phyloP scores from a whole-genome alignment of 1,139 yeast species.

The Geotrichum citri-aurantii region DNA sequence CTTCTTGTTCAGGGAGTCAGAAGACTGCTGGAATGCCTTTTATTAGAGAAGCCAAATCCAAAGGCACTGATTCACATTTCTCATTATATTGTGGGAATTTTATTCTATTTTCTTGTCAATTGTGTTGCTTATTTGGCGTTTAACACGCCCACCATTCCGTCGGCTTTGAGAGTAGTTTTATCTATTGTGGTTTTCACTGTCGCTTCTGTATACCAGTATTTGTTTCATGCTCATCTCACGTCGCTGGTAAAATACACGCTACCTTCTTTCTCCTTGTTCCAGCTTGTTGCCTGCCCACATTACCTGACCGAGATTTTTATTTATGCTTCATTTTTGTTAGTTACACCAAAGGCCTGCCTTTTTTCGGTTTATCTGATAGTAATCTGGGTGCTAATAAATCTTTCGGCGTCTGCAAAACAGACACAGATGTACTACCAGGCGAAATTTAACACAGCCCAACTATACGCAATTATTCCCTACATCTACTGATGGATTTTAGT shows the following conservation, averaged over 20 bases:
- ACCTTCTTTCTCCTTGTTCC: conserved; percentile 54
- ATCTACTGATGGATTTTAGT: neutral
- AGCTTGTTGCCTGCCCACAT: conserved; percentile 63
- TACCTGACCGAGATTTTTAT: conserved; percentile 69
- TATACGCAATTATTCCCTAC: conserved; percentile 23
- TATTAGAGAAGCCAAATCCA: conserved; percentile 42
- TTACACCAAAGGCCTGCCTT: conserved; percentile 25
- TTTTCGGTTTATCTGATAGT: conserved; percentile 6
- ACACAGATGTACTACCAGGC: conserved; percentile 48
- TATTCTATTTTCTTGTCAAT: conserved; percentile 47
- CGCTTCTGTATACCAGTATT: conserved; percentile 52
- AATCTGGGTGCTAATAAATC: conserved; percentile 58
- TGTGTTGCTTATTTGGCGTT: conserved; percentile 18
- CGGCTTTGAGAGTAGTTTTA: neutral
- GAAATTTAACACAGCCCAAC: conserved; percentile 28
- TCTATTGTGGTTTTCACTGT: conserved; percentile 35
- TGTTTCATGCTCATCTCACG: conserved; percentile 57
- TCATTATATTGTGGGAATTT: conserved; percentile 71
- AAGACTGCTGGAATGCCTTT: conserved; percentile 55
- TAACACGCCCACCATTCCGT: neutral
- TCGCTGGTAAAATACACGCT: conserved; percentile 57
- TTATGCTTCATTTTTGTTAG: conserved; percentile 42
- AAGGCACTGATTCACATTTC: conserved; percentile 58
- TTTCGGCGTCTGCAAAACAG: conserved; percentile 58
- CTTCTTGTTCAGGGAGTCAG: conserved; percentile 56